Evolutionary conservation across 2,329 filamentous ascomycete genomes (phyloP).

Genomic region (Neonectria faginata): DNA sequence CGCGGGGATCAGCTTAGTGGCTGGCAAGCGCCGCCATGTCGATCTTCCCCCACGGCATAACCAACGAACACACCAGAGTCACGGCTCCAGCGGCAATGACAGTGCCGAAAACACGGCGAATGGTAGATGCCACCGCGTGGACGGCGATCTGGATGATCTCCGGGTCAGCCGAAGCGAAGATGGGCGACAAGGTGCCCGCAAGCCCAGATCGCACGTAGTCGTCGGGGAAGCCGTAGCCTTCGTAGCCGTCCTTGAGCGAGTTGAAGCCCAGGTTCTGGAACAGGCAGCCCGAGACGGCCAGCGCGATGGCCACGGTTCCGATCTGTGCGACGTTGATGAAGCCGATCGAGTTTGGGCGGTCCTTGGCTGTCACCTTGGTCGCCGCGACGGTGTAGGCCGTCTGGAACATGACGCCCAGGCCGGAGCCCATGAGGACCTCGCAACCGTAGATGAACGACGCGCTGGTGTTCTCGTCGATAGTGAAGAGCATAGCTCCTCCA

Average conservation of each 20-base stretch:
- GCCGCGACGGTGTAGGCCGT: slow-evolving; percentile 44
- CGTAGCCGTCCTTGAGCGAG: slow-evolving; percentile 1
- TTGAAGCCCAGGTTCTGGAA: slow-evolving; percentile 26
- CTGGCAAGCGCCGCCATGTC: slow-evolving; percentile 2
- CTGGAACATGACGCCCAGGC: slow-evolving; percentile 48
- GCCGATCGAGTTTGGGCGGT: slow-evolving; percentile 43
- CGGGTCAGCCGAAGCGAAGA: background rate
- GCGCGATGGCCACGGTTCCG: slow-evolving; percentile 24
- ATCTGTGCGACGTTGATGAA: slow-evolving; percentile 50
- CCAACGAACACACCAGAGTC: background rate
- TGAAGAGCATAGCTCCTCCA: slow-evolving; percentile 41
- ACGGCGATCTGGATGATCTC: background rate
- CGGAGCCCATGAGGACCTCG: slow-evolving; percentile 48
- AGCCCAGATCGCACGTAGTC: background rate
- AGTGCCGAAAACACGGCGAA: background rate
- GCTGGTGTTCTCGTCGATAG: slow-evolving; percentile 39
- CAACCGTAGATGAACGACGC: slow-evolving; percentile 47
- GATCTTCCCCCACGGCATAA: slow-evolving; percentile 11
- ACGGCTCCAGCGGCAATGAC: background rate
- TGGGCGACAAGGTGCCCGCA: slow-evolving; percentile 3
- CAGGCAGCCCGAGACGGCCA: slow-evolving; percentile 8
- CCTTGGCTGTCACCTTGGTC: slow-evolving; percentile 38
- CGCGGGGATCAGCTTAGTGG: background rate
- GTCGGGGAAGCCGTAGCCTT: background rate
- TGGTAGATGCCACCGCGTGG: background rate